Conservation (phyloP, 1,284 basidiomycete genomes). For the Microbotryum violaceum region DNA sequence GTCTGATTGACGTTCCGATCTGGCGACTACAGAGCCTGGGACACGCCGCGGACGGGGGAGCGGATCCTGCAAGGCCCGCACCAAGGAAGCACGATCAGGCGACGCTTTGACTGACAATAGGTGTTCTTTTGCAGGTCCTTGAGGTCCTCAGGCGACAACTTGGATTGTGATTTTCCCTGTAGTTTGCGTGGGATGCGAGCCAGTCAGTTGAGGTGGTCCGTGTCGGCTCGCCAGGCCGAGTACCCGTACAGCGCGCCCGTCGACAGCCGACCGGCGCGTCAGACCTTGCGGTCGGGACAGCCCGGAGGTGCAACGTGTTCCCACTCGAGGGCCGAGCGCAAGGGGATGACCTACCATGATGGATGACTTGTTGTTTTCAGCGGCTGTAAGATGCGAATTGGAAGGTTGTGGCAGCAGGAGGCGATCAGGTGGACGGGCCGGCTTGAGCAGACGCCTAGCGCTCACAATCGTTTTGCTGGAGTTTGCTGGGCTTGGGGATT, state of each 20-base stretch:
- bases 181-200: background rate
- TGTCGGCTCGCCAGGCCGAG: too few species aligned
- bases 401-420: background rate
- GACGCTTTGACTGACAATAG: conserved; percentile 63
- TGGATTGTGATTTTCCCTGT: conserved; percentile 91
- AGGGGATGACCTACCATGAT: too few species aligned
- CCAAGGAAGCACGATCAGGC: background rate
- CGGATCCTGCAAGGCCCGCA: background rate
- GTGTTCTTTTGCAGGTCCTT: conserved; percentile 96
- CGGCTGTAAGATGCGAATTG: too few species aligned
- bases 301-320: too few species aligned
- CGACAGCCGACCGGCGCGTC: too few species aligned
- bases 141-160: conserved; percentile 90
- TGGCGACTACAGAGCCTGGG: background rate
- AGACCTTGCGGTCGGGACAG: too few species aligned
- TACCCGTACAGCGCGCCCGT: too few species aligned
- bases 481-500: background rate
- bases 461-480: background rate
- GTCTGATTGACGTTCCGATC: background rate
- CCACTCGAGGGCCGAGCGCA: too few species aligned
- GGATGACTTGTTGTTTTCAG: too few species aligned
- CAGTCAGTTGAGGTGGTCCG: too few species aligned
- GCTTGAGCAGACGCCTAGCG: background rate
- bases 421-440: background rate
- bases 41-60: conserved; percentile 8